Evolutionary conservation across 352 stramenopile genomes (phyloP).

Genomic region (Sclerospora graminicola): DNA sequence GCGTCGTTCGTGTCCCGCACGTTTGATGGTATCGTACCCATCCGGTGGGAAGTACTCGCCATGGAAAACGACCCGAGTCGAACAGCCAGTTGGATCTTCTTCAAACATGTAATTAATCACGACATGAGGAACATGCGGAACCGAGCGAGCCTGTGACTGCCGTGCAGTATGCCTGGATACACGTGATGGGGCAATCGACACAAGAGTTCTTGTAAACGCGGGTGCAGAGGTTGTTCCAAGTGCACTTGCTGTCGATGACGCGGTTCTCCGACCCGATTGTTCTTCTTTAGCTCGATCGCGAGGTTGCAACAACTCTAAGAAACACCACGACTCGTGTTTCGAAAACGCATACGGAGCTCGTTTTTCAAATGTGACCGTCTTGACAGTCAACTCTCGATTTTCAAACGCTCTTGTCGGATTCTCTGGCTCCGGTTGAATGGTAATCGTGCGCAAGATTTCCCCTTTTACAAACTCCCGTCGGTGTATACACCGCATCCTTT

Average conservation of each 20-base stretch:
- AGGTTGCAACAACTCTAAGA: slow-evolving; percentile 29
- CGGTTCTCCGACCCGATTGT: slow-evolving; percentile 9
- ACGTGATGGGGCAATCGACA: slow-evolving; percentile 14
- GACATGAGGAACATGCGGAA: slow-evolving; percentile 26
- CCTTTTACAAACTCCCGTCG: slow-evolving; percentile 23
- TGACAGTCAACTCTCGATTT: slow-evolving; percentile 20
- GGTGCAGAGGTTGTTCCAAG: slow-evolving; percentile 1
- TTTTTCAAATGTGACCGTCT: slow-evolving; percentile 29
- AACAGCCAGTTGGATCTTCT: slow-evolving; percentile 19
- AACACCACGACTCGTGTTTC: slow-evolving; percentile 31
- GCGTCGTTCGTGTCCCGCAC: slow-evolving; percentile 17
- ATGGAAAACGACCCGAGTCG: slow-evolving; percentile 32
- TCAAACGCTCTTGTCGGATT: slow-evolving; percentile 13
- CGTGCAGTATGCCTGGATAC: slow-evolving; percentile 7
- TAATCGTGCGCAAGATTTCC: slow-evolving; percentile 26
- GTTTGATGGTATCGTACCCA: slow-evolving; percentile 14
- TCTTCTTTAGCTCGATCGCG: slow-evolving; percentile 17
- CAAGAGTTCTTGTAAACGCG: slow-evolving; percentile 26
- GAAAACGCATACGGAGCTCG: slow-evolving; percentile 15
- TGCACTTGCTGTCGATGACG: slow-evolving; percentile 13
- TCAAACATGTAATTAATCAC: slow-evolving; percentile 37
- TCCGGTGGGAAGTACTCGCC: slow-evolving; percentile 26
- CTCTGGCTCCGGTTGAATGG: slow-evolving; percentile 6
- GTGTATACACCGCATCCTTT: slow-evolving; percentile 30
- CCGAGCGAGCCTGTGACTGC: neutral